Evolutionary conservation across 2,329 filamentous ascomycete species (phyloP).

Genomic region (Fusarium sp.): DNA sequence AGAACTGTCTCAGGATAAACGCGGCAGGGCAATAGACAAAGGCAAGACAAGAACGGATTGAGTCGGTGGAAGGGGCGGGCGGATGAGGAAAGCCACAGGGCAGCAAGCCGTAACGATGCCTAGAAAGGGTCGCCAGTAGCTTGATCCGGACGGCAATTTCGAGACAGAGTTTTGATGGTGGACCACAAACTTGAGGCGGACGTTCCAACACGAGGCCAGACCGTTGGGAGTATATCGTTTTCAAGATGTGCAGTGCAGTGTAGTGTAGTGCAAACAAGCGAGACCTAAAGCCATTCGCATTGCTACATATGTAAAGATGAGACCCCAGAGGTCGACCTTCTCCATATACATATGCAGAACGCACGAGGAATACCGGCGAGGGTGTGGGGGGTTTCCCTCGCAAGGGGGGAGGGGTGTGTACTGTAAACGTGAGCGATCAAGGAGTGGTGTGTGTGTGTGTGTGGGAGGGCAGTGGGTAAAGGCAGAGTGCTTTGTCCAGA

Average conservation of each 20-base stretch:
- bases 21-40: conserved; percentile 31
- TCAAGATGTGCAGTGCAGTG: conserved; percentile 25
- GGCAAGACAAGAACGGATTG: conserved; percentile 31
- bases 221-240: conserved; percentile 40
- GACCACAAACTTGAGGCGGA: conserved; percentile 33
- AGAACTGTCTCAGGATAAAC: conserved; percentile 29
- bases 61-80: conserved; percentile 32
- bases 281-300: conserved; percentile 39
- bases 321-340: conserved; percentile 37
- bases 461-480: conserved; percentile 40
- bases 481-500: conserved; percentile 11
- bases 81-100: conserved; percentile 34
- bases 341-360: conserved; percentile 41
- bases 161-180: conserved; percentile 34
- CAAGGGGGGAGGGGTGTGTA: conserved; percentile 26
- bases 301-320: conserved; percentile 45
- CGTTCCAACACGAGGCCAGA: conserved; percentile 42
- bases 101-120: conserved; percentile 25
- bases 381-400: conserved; percentile 31
- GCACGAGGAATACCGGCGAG: conserved; percentile 44
- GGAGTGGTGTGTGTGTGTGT: conserved; percentile 34
- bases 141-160: conserved; percentile 35
- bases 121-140: conserved; percentile 35
- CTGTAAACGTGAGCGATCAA: conserved; percentile 29
- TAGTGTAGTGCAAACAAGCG: conserved; percentile 31